Percentiles rank a stretch among this genome's conserved stretches.
Conservation (phyloP, 1,139 yeast species). For the Candida sp. region DNA sequence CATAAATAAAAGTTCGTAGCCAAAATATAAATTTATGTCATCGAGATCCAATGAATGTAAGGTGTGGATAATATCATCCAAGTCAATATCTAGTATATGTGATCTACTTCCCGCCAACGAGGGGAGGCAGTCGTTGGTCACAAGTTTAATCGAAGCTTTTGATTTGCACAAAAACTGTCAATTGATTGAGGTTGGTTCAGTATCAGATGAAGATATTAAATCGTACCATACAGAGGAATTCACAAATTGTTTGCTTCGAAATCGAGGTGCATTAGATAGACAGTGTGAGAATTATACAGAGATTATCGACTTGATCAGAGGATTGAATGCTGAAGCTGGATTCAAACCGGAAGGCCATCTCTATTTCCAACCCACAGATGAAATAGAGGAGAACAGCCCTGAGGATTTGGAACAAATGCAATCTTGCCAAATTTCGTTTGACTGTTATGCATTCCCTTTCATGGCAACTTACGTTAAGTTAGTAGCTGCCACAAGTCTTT, state of each 20-base stretch:
- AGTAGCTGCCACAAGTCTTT: conserved; percentile 58
- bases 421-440: conserved; percentile 37
- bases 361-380: conserved; percentile 1
- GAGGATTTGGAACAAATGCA: conserved; percentile 3
- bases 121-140: conserved; percentile 47
- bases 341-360: background rate
- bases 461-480: conserved; percentile 48
- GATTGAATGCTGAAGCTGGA: conserved; percentile 3
- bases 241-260: conserved; percentile 26
- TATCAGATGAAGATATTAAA: conserved; percentile 21
- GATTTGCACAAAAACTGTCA: conserved; percentile 23
- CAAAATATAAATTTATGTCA: background rate
- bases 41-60: conserved; percentile 8
- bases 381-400: conserved; percentile 3
- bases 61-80: conserved; percentile 20
- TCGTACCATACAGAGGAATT: conserved; percentile 39
- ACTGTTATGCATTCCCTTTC: conserved; percentile 62
- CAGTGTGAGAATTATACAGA: conserved; percentile 3
- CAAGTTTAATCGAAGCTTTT: conserved; percentile 41
- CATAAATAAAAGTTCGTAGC: background rate
- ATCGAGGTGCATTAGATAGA: conserved; percentile 13
- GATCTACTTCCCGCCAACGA: conserved; percentile 52
- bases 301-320: conserved; percentile 2
- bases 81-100: conserved; percentile 18
- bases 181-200: conserved; percentile 18